Evolutionary conservation across 495 filamentous ascomycete genomes (phyloP).

Genomic region (Pseudevernia furfuracea): DNA sequence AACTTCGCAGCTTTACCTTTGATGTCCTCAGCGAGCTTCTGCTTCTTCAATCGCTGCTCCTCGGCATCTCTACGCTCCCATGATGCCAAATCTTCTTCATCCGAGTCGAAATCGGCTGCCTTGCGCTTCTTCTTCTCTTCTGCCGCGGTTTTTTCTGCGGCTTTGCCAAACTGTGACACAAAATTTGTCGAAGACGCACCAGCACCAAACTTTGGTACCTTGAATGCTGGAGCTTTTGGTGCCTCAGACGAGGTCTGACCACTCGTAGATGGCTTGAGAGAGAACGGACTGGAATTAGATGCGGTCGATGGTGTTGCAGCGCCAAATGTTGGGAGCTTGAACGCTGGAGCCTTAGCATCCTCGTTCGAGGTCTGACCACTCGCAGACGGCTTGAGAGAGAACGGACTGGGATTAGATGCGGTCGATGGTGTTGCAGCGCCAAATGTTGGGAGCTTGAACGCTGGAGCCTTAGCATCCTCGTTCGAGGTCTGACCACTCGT

Average conservation of each 20-base stretch:
- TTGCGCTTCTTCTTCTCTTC: slow-evolving; percentile 46
- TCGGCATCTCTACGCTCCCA: slow-evolving; percentile 27
- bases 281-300: slow-evolving; percentile 1
- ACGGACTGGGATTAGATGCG: neutral
- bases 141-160: slow-evolving; percentile 24
- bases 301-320: neutral
- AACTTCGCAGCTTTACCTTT: neutral
- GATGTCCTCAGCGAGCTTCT: slow-evolving; percentile 24
- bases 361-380: neutral
- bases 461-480: slow-evolving; percentile 3
- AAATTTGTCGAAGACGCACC: slow-evolving; percentile 24
- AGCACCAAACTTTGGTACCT: slow-evolving; percentile 24
- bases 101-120: slow-evolving; percentile 50
- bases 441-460: slow-evolving; percentile 21
- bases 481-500: neutral
- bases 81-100: slow-evolving; percentile 44
- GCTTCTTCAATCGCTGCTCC: slow-evolving; percentile 33
- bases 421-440: neutral
- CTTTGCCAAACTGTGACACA: slow-evolving; percentile 28
- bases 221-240: slow-evolving; percentile 14
- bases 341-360: slow-evolving; percentile 6
- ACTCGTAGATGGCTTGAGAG: neutral
- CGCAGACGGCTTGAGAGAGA: neutral
- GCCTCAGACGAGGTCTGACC: neutral
- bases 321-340: slow-evolving; percentile 23